These are phyloP conservation scores for Harringtonia aguacate DNA, from an alignment of 2,329 filamentous ascomycete species.

Conservation along the genomic window DNA sequence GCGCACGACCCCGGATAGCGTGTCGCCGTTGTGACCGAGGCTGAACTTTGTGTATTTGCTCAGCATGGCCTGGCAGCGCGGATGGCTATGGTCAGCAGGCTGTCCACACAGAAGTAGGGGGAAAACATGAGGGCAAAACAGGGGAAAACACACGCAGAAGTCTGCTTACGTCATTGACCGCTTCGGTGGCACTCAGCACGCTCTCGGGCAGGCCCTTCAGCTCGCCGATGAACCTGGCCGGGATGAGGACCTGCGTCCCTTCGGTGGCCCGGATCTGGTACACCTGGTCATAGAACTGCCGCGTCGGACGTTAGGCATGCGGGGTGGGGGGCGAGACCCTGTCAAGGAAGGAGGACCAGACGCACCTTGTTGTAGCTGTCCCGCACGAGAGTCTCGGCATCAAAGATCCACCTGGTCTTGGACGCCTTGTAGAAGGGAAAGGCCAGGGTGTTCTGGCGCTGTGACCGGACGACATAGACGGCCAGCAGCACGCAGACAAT, in stretches of 20 bases:
- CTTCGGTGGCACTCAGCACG: constrained; percentile 35
- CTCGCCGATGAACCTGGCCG: constrained; percentile 31
- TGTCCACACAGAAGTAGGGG: not conserved
- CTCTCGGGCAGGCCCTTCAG: constrained; percentile 37
- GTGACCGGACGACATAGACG: constrained; percentile 26
- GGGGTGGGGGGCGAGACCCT: not conserved
- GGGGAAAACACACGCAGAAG: no score
- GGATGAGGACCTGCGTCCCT: constrained; percentile 35
- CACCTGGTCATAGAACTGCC: constrained; percentile 36
- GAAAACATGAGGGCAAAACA: no score
- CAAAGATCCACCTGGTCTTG: constrained; percentile 39
- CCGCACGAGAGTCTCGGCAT: constrained; percentile 33
- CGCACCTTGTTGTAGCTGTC: constrained; percentile 38
- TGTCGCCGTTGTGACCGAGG: constrained; percentile 33
- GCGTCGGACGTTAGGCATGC: no score
- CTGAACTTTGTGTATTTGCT: constrained; percentile 40
- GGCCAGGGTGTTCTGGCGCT: constrained; percentile 18
- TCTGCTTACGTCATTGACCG: constrained; percentile 31
- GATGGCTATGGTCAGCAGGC: not conserved
- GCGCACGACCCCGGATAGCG: constrained; percentile 31
- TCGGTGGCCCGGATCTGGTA: constrained; percentile 42
- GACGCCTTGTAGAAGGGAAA: constrained; percentile 37
- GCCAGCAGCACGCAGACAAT: constrained; percentile 24
- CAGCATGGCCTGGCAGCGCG: constrained; percentile 38
- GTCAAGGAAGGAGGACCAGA: not conserved